Evolutionary conservation across 179 eudicot species (phyloP).

Genomic region (Gypsophila paniculata): DNA sequence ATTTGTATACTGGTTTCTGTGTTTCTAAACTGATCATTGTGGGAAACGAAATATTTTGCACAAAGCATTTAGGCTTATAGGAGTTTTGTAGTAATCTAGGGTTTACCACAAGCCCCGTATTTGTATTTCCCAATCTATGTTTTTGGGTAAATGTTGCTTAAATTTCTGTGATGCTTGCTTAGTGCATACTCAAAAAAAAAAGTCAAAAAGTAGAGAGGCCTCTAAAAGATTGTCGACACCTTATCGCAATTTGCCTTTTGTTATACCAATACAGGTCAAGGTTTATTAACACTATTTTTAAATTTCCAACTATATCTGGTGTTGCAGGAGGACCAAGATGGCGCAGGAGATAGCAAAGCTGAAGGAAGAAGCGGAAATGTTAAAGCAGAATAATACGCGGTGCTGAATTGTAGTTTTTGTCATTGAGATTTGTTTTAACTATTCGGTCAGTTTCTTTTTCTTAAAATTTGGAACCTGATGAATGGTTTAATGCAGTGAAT

Average conservation of each 20-base stretch:
- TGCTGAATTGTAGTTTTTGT: constrained; percentile 13
- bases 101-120: neutral
- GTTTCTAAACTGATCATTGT: too few relatives aligned
- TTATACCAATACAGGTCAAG: too few relatives aligned
- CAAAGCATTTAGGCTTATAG: too few relatives aligned
- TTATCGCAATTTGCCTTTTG: too few relatives aligned
- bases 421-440: neutral
- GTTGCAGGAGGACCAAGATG: constrained; percentile 84
- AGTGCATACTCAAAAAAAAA: neutral
- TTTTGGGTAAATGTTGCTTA: neutral
- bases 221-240: neutral
- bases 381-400: constrained; percentile 59
- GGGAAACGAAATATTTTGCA: too few relatives aligned
- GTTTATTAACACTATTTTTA: neutral
- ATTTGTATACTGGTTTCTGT: too few relatives aligned
- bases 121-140: neutral
- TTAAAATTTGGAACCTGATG: neutral
- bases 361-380: constrained; percentile 76
- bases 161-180: neutral
- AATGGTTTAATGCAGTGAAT: constrained; percentile 40
- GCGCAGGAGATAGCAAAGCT: constrained; percentile 84
- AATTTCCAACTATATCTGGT: neutral
- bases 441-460: neutral
- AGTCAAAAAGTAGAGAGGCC: neutral
- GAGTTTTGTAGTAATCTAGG: too few relatives aligned